Percentiles rank a stretch among this genome's conserved stretches.
Evolutionary conservation across 169 alveolate species (phyloP).

Genomic region (Theileria annulata): DNA sequence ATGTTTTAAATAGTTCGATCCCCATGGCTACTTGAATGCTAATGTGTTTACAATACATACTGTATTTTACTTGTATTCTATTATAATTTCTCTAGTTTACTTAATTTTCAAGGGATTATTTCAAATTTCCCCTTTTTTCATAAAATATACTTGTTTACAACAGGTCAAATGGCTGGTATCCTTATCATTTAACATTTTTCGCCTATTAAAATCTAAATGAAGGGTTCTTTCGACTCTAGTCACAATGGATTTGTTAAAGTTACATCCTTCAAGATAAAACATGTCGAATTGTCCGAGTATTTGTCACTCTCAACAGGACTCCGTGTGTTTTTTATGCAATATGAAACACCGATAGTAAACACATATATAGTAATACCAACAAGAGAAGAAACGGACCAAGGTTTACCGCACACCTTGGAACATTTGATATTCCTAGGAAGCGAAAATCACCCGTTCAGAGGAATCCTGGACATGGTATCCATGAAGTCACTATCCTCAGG

Average conservation of each 20-base stretch:
- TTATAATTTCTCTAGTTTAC: too few relatives aligned
- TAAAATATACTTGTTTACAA: not conserved
- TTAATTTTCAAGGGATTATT: not conserved
- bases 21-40: not conserved
- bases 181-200: not conserved
- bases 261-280: slow-evolving; percentile 28
- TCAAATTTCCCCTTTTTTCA: not conserved
- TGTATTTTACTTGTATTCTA: not conserved
- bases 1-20: not conserved
- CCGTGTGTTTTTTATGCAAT: slow-evolving; percentile 38
- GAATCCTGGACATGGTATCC: slow-evolving; percentile 78
- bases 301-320: slow-evolving; percentile 39
- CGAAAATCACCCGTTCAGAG: slow-evolving; percentile 78
- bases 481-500: slow-evolving; percentile 81
- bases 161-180: not conserved
- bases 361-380: slow-evolving; percentile 72
- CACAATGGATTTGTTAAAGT: slow-evolving; percentile 24
- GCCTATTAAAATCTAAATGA: not conserved
- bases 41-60: not conserved
- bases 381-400: slow-evolving; percentile 83
- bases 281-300: slow-evolving; percentile 49
- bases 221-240: not conserved
- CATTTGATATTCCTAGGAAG: slow-evolving; percentile 86
- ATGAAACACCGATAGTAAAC: slow-evolving; percentile 70
- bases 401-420: slow-evolving; percentile 87